A percentile compares a stretch with the other conserved stretches of the same genome.
These are phyloP conservation scores for Macrolepiota fuliginosa DNA, from an alignment of 768 basidiomycete genomes.

Conservation along the genomic window DNA sequence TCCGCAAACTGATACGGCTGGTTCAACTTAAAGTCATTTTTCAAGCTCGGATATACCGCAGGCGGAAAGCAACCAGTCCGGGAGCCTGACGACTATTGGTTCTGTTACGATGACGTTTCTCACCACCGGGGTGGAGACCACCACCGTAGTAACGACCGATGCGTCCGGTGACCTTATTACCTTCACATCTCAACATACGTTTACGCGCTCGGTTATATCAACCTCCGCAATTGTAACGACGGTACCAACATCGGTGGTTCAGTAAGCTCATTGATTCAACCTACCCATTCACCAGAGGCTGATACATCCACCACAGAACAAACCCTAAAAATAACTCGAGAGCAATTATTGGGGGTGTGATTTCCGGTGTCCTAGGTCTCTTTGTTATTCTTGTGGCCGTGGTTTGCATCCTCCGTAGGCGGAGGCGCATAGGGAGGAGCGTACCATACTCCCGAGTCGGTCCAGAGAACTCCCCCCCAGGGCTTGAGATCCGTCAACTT, in stretches of 20 bases:
- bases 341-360: conserved; percentile 4
- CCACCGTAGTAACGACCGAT: background rate
- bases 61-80: background rate
- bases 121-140: background rate
- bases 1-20: background rate
- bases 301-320: background rate
- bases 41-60: too few species aligned
- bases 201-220: background rate
- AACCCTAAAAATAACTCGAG: background rate
- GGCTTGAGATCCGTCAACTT: background rate
- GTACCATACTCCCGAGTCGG: background rate
- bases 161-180: background rate
- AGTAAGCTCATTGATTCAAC: background rate
- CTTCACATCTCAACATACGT: background rate
- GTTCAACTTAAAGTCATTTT: background rate
- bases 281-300: background rate
- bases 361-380: conserved; percentile 1
- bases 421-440: background rate
- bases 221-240: background rate
- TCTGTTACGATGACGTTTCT: background rate
- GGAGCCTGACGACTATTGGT: background rate
- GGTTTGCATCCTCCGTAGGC: conserved; percentile 1
- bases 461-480: background rate
- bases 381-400: background rate
- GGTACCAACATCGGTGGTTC: background rate